Evolutionary conservation across 2,329 filamentous ascomycete species (phyloP), one percentile per base, ranked within the genome.

Genomic region (Arthrinium phaeospermum): DNA sequence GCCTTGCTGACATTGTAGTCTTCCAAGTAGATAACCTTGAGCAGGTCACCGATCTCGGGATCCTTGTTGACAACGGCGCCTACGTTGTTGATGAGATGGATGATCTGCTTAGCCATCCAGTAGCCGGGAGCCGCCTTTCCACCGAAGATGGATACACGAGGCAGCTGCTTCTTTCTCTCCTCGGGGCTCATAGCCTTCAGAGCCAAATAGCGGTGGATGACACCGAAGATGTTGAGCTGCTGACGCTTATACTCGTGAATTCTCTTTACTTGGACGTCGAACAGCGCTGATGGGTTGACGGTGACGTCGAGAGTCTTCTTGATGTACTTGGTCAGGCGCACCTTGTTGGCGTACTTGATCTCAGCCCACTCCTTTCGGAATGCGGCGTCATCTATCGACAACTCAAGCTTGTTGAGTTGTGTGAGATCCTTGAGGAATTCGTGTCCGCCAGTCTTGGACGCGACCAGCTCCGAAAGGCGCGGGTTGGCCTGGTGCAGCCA

Each of bases 1-100:
- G 96, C 96, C 87, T 99, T 99, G 90, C 95, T 98, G 80, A 99
- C 96, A 77, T 99, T 99, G 89, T 99, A 99, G 84, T 99, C 96
- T 80, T 97, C 94, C 71, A 99, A 84, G 87, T 98, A 99, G 80
- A 99, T 91, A 70, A 99, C 96, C 88, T 99, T 99, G 80, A 99
- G 89, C 44, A 97, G 87, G 80, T 98, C 96, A 45, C 96, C 96
- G 80, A 98, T 92, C 46, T 98, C 96, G 61, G 91, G 87, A 79
- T 99, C 96, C 53, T 94, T 93, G 86, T 99, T 99, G 77, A 99
- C 92, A 3, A 98, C 93, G 22, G 91, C 85, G 4, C 94, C 95
- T 37, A 98, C 96, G 74, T 91, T 92, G 86, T 98, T 98, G 86
- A 99, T 92, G 72, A 99, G 89, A 81, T 98, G 96, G 78, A 99